phyloP scores from a whole-genome alignment of 352 stramenopile species.

The Aphanomyces stellatus region DNA sequence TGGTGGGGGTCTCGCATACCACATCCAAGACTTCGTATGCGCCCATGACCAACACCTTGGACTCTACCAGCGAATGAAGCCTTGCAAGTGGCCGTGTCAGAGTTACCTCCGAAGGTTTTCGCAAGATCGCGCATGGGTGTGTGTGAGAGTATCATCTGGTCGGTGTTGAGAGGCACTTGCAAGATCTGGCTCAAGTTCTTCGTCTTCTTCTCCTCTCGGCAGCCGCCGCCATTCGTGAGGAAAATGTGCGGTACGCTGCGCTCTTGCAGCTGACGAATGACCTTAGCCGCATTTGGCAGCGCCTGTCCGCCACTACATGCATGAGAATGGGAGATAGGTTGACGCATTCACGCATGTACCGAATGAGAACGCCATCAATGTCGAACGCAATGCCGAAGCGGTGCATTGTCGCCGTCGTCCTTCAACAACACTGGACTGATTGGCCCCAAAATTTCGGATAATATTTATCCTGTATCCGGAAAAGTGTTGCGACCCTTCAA shows the following conservation, averaged over 20 bases:
- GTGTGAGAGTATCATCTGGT: constrained; percentile 82
- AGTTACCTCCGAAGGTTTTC: constrained; percentile 44
- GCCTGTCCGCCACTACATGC: constrained; percentile 44
- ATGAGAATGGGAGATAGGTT: no score
- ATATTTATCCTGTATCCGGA: neutral
- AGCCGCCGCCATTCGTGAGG: constrained; percentile 84
- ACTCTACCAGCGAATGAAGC: constrained; percentile 32
- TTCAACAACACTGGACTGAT: neutral
- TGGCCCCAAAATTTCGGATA: neutral
- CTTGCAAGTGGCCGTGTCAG: neutral
- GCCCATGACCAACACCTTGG: constrained; percentile 80
- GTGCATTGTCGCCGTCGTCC: constrained; percentile 18
- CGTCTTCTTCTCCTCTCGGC: constrained; percentile 81
- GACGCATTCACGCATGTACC: no score
- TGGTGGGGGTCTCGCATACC: constrained; percentile 27
- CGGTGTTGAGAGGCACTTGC: constrained; percentile 46
- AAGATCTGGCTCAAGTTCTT: constrained; percentile 53
- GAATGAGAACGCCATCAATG: constrained; percentile 87
- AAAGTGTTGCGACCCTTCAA: constrained; percentile 1
- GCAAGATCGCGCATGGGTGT: constrained; percentile 81
- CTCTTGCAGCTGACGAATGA: constrained; percentile 51
- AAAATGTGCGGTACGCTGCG: constrained; percentile 82
- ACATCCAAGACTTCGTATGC: constrained; percentile 75
- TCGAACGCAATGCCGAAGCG: constrained; percentile 85
- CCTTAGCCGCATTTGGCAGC: constrained; percentile 53